These are phyloP conservation scores for Pseudonectria foliicola DNA, from an alignment of 2,329 filamentous ascomycete species.

Conservation along the genomic window DNA sequence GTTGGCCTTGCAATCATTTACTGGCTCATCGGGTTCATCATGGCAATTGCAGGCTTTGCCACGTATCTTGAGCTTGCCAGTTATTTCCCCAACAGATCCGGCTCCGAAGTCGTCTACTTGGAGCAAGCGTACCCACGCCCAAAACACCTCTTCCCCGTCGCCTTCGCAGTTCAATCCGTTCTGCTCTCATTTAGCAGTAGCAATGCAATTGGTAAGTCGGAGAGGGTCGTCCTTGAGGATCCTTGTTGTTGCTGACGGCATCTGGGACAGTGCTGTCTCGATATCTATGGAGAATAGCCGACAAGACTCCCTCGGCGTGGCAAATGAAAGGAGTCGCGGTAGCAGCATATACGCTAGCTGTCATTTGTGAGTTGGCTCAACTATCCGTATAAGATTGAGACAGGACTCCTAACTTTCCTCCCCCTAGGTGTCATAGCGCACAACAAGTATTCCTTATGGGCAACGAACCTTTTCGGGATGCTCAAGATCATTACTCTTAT, in stretches of 20 bases:
- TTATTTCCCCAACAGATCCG: constrained; percentile 61
- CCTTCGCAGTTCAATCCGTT: constrained; percentile 58
- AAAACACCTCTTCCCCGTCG: constrained; percentile 55
- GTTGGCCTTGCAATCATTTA: constrained; percentile 56
- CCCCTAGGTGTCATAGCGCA: constrained; percentile 41
- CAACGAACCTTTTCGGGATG: constrained; percentile 49
- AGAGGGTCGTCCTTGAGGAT: constrained; percentile 21
- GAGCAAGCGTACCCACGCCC: constrained; percentile 62
- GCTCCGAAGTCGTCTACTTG: constrained; percentile 59
- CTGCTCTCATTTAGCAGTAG: constrained; percentile 59
- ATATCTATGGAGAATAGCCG: constrained; percentile 55
- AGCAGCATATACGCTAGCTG: constrained; percentile 53
- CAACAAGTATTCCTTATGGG: constrained; percentile 49
- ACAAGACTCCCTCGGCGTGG: constrained; percentile 47
- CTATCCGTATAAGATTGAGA: not conserved
- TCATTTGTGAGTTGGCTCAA: constrained; percentile 37
- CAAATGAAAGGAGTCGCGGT: constrained; percentile 60
- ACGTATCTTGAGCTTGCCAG: constrained; percentile 58
- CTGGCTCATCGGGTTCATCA: constrained; percentile 57
- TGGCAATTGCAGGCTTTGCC: constrained; percentile 46
- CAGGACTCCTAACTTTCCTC: no score
- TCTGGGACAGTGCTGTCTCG: constrained; percentile 44
- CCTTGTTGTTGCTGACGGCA: not conserved
- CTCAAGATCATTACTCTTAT: constrained; percentile 56
- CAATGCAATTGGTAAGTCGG: constrained; percentile 44